A percentile compares a stretch with the other conserved stretches of the same genome.
Conservation (phyloP, 2,329 filamentous ascomycete genomes). For the Berkeleyomyces basicola region DNA sequence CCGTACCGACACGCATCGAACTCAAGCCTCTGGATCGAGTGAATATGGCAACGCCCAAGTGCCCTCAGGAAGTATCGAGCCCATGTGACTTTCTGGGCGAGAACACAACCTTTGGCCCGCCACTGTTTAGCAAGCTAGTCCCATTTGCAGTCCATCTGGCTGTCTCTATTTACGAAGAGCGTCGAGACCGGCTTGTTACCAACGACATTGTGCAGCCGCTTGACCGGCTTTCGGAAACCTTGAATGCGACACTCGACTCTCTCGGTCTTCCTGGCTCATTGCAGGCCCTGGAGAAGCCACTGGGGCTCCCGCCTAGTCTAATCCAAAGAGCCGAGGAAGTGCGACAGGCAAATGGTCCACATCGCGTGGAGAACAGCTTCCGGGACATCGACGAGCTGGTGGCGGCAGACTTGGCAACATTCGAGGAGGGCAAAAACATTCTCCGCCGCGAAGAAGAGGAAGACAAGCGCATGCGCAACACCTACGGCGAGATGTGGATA, state of each 20-base stretch:
- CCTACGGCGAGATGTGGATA: slow-evolving; percentile 72
- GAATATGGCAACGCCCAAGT: slow-evolving; percentile 66
- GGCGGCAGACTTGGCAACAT: slow-evolving; percentile 57
- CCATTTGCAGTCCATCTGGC: slow-evolving; percentile 93
- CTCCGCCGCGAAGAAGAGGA: slow-evolving; percentile 69
- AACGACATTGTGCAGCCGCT: slow-evolving; percentile 73
- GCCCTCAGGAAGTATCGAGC: slow-evolving; percentile 67
- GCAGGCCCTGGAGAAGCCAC: slow-evolving; percentile 85
- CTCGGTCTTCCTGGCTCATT: slow-evolving; percentile 82
- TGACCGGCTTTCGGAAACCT: slow-evolving; percentile 60
- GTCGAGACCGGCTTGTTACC: slow-evolving; percentile 78
- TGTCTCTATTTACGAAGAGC: slow-evolving; percentile 86
- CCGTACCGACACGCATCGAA: slow-evolving; percentile 77
- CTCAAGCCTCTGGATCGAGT: slow-evolving; percentile 73
- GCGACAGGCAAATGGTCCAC: slow-evolving; percentile 72
- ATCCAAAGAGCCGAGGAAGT: slow-evolving; percentile 89
- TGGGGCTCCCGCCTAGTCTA: slow-evolving; percentile 72
- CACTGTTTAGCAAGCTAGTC: slow-evolving; percentile 78
- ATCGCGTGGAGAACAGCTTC: slow-evolving; percentile 60
- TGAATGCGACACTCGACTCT: slow-evolving; percentile 65
- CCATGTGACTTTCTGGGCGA: slow-evolving; percentile 69
- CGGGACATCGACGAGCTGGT: slow-evolving; percentile 86
- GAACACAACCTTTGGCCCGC: slow-evolving; percentile 61
- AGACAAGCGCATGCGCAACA: slow-evolving; percentile 56
- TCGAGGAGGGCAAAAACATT: slow-evolving; percentile 66